Evolutionary conservation across 208 protist species (phyloP), one percentile per base, ranked within the genome.

Genomic region (Sergeia podlipaevii): DNA sequence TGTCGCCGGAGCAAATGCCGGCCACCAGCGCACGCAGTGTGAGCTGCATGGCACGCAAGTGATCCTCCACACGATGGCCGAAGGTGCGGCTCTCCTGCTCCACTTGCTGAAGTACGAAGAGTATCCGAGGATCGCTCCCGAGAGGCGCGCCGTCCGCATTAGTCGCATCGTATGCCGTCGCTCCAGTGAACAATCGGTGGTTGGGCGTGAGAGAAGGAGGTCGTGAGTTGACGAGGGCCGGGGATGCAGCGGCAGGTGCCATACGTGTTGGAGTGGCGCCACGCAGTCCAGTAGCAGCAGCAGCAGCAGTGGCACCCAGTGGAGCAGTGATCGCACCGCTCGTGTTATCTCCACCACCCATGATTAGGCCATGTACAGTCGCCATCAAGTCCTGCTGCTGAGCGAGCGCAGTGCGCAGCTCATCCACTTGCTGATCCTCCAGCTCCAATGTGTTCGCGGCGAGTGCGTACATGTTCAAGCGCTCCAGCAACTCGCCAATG

Each of bases 1-100:
- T 58, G 17, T 28, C 18, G 17, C 41, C 28, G 13, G 64, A 46
- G 23, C 61, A 48, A 30, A 73, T 10, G 4, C 68, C 73, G 47
- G 56, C 43, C 15, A 56, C 55, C 23, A 82, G 61, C 0, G 48
- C 39, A 1, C 65, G 45, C 36, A 84, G 62, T 42, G 67, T 68
- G 33, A 61, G 34, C 36, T 71, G 65, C 21, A 66, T 41, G 15
- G 78, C 77, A 13, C 52, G 58, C 32, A 73, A 37, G 61, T 87
- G 82, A 1, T 83, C 67, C 42, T 69, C 55, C 2, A 81, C 34
- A 2, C 76, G 73, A 30, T 80, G 67, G 11, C 57, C 51, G 46
- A 75, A 76, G 7, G 78, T 90, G 24, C 43, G 34, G 32, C 62
- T 72, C 18, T 51, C 52, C 8, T 69, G 71, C 33, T 37, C 20